Conservation (phyloP, 2,329 filamentous ascomycete species). For the Ceratocystis albifundus region DNA sequence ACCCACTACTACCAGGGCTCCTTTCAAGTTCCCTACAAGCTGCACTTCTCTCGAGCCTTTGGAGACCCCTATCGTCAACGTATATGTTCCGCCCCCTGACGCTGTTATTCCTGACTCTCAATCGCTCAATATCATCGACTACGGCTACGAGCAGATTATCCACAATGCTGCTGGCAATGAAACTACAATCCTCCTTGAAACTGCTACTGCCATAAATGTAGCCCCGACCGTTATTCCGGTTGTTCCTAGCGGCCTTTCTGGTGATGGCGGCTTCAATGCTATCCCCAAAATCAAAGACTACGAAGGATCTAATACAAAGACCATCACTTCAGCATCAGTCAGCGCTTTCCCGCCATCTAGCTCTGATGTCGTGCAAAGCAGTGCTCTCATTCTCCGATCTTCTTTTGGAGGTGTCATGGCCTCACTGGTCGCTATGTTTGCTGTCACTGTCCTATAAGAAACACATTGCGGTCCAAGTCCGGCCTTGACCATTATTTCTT, state of each 20-base stretch:
- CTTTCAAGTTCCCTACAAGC: slow-evolving; percentile 18
- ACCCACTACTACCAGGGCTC: slow-evolving; percentile 4
- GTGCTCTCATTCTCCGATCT: slow-evolving; percentile 6
- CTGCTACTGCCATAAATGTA: slow-evolving; percentile 1
- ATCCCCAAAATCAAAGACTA: slow-evolving; percentile 7
- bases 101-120: slow-evolving; percentile 10
- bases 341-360: not conserved
- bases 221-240: not conserved
- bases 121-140: slow-evolving; percentile 10
- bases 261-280: not conserved
- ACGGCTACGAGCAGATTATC: slow-evolving; percentile 4
- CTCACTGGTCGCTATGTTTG: not conserved
- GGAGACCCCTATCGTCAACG: slow-evolving; percentile 19
- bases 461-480: not conserved
- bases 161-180: slow-evolving; percentile 7
- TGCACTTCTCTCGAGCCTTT: slow-evolving; percentile 12
- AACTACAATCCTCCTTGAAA: slow-evolving; percentile 6
- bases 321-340: not conserved
- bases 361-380: not conserved
- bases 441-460: not conserved
- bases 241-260: not conserved
- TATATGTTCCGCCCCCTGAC: slow-evolving; percentile 14
- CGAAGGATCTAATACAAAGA: not conserved
- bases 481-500: not conserved
- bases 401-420: not conserved